A percentile compares a stretch with the other conserved stretches of the same genome.
Evolutionary conservation across 257 asterid genomes (phyloP).

Genomic region (Solanum sitiens): DNA sequence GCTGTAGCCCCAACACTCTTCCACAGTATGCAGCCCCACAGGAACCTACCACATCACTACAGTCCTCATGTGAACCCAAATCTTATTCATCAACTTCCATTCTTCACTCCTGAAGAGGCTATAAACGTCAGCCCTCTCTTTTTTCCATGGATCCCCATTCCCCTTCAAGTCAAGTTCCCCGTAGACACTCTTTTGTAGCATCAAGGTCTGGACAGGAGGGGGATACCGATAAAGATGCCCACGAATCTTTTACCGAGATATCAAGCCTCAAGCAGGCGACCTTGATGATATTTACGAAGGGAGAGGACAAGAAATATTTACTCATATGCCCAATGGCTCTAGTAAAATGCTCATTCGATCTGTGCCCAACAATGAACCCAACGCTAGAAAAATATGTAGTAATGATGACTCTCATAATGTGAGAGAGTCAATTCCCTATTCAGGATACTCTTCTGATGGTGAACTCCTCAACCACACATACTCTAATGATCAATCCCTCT

Average conservation of each 20-base stretch:
- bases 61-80: not conserved
- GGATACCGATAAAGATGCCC: no score
- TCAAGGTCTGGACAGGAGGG: accelerated
- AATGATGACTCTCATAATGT: not conserved
- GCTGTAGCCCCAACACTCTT: accelerated
- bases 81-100: accelerated
- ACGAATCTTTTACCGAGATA: not conserved
- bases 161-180: not conserved
- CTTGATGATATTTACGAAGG: not conserved
- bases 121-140: not conserved
- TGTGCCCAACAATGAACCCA: no score
- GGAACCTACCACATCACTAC: not conserved
- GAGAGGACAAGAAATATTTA: not conserved
- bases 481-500: not conserved
- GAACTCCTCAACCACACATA: not conserved
- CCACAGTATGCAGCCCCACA: not conserved
- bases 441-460: not conserved
- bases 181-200: no score
- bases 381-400: no score
- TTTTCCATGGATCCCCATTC: not conserved
- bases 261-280: not conserved
- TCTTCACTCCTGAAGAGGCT: not conserved
- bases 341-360: not conserved
- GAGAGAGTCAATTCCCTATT: no score
- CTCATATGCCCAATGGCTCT: not conserved